phyloP scores from a whole-genome alignment of 2,329 filamentous ascomycete species.

The Exophiala calicioides region DNA sequence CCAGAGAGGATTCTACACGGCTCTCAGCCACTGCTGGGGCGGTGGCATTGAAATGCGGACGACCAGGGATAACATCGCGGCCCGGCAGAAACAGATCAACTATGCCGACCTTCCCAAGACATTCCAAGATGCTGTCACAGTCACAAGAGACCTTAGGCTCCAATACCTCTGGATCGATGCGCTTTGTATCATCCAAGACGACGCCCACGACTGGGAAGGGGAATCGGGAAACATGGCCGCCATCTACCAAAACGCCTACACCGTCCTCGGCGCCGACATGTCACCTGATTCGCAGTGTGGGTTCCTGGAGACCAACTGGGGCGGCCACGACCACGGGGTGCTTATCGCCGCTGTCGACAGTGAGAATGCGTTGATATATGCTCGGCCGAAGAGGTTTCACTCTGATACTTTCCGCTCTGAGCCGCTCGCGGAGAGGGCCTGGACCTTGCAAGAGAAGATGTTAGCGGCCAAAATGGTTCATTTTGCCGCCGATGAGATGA shows the following conservation, averaged over 20 bases:
- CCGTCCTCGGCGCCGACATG: slow-evolving; percentile 13
- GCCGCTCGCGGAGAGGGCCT: slow-evolving; percentile 7
- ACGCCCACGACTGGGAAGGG: slow-evolving; percentile 19
- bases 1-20: not conserved
- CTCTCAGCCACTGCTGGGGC: not conserved
- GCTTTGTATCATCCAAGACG: slow-evolving; percentile 37
- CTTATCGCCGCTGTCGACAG: not conserved
- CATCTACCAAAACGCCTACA: slow-evolving; percentile 10
- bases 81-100: slow-evolving; percentile 59
- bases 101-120: slow-evolving; percentile 54
- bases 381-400: slow-evolving; percentile 6
- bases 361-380: not conserved
- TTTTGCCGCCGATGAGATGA: slow-evolving; percentile 5
- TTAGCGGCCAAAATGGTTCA: slow-evolving; percentile 11
- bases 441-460: slow-evolving; percentile 13
- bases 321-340: not conserved
- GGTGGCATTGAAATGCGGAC: not conserved
- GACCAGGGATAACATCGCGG: not conserved
- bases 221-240: slow-evolving; percentile 13
- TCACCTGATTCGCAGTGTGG: slow-evolving; percentile 1
- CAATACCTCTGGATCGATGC: slow-evolving; percentile 38
- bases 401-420: not conserved
- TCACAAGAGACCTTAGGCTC: slow-evolving; percentile 31
- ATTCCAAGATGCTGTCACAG: slow-evolving; percentile 33
- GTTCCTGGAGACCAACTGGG: not conserved